A percentile compares a stretch with the other conserved stretches of the same genome.
phyloP scores from a whole-genome alignment of 2,329 filamentous ascomycete species.

The Colletotrichum liaoningense region DNA sequence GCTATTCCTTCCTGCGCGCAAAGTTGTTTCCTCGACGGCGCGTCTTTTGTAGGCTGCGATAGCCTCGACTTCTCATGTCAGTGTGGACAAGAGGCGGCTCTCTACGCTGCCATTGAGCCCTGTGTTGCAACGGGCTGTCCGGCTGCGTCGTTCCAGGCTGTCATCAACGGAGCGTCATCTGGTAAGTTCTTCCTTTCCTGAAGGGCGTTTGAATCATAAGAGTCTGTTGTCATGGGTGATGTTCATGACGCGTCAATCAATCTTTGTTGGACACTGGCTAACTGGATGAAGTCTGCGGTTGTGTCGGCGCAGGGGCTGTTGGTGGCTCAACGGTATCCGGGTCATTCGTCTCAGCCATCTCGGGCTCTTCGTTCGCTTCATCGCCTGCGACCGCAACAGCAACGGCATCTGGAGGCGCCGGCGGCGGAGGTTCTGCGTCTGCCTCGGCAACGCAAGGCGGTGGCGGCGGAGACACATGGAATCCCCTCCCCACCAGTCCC shows the following conservation, averaged over 20 bases:
- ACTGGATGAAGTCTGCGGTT: constrained; percentile 21
- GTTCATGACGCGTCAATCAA: rapidly evolving
- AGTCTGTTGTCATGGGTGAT: rapidly evolving
- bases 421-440: constrained; percentile 1
- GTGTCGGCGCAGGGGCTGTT: constrained; percentile 10
- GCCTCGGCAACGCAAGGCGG: constrained; percentile 18
- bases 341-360: constrained; percentile 22
- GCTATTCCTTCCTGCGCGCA: constrained; percentile 44
- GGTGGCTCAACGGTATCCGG: constrained; percentile 19
- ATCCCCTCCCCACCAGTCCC: not conserved
- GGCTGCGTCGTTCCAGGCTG: constrained; percentile 38
- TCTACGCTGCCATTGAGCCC: constrained; percentile 41
- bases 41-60: constrained; percentile 42
- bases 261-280: not conserved
- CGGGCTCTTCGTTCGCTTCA: constrained; percentile 13
- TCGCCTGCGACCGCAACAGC: constrained; percentile 7
- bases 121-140: constrained; percentile 44
- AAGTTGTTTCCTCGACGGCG: constrained; percentile 42
- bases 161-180: constrained; percentile 41
- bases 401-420: constrained; percentile 2
- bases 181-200: constrained; percentile 1
- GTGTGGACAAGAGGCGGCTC: constrained; percentile 39
- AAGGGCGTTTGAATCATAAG: no score
- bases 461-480: constrained; percentile 12
- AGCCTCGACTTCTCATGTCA: constrained; percentile 43